These are phyloP conservation scores for Verticillium klebahnii DNA, from an alignment of 2,329 filamentous ascomycete species.

Conservation along the genomic window DNA sequence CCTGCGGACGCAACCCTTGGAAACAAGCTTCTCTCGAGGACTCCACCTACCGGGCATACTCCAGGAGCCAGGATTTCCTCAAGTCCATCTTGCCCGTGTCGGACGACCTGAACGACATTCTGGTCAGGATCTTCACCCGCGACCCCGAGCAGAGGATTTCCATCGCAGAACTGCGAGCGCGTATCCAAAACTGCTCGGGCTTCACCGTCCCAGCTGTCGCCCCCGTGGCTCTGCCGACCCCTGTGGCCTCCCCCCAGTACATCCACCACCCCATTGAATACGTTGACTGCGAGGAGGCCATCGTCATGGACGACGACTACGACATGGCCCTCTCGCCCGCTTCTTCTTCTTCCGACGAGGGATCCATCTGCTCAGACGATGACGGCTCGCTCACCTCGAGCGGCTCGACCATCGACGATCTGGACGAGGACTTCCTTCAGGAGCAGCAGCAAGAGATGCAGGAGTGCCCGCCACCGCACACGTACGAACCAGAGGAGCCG, in stretches of 20 bases:
- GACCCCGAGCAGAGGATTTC: conserved; percentile 80
- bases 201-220: conserved; percentile 55
- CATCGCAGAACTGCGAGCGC: conserved; percentile 70
- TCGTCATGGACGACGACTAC: conserved; percentile 38
- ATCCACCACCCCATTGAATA: conserved; percentile 32
- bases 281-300: conserved; percentile 42
- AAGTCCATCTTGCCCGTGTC: conserved; percentile 90
- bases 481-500: conserved; percentile 43
- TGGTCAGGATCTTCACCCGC: conserved; percentile 82
- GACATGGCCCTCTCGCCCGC: conserved; percentile 45
- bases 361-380: conserved; percentile 44
- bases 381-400: conserved; percentile 53
- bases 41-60: conserved; percentile 88
- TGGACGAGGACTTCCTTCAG: conserved; percentile 43
- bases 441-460: conserved; percentile 35
- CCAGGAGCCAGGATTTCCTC: conserved; percentile 80
- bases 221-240: conserved; percentile 29
- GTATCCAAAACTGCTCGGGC: conserved; percentile 70
- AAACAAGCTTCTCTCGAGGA: conserved; percentile 93
- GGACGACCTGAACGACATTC: conserved; percentile 80
- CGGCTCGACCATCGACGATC: conserved; percentile 46
- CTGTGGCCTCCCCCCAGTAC: conserved; percentile 29
- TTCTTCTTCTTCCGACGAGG: conserved; percentile 30
- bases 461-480: conserved; percentile 32
- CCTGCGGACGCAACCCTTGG: conserved; percentile 97